A percentile compares a stretch with the other conserved stretches of the same genome.
These are phyloP conservation scores for Leishmania guyanensis DNA, from an alignment of 208 protist genomes.

Conservation along the genomic window DNA sequence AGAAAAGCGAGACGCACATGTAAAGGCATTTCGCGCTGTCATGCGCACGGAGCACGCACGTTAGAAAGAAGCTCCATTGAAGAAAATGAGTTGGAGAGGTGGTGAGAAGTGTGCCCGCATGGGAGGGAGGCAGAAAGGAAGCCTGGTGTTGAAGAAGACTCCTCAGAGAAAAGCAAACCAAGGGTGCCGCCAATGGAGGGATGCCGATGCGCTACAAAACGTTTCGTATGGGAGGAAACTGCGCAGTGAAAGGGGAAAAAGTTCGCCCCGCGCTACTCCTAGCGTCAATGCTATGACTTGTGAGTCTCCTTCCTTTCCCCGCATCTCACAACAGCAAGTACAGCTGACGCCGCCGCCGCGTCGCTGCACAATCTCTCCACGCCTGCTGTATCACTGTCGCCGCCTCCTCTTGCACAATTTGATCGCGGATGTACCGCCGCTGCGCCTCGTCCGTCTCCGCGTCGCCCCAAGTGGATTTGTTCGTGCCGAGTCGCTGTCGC, in stretches of 20 bases:
- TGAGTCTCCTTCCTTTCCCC: not conserved
- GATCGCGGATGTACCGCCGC: slow-evolving; percentile 30
- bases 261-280: not conserved
- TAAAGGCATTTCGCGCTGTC: not conserved
- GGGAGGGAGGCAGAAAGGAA: not conserved
- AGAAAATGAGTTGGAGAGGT: not conserved
- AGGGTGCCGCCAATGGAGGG: not conserved
- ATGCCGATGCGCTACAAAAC: not conserved
- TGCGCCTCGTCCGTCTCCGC: slow-evolving; percentile 12
- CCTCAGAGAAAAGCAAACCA: not conserved
- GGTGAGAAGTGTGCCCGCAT: not conserved
- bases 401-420: slow-evolving; percentile 51
- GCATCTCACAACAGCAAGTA: not conserved
- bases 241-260: not conserved
- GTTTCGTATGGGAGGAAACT: not conserved
- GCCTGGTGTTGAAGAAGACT: not conserved
- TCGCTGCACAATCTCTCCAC: slow-evolving; percentile 23
- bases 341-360: slow-evolving; percentile 2
- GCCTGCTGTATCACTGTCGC: slow-evolving; percentile 59
- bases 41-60: not conserved
- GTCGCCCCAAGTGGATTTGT: not conserved
- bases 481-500: not conserved
- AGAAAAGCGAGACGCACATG: not conserved
- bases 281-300: not conserved
- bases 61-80: not conserved